Percentiles rank a stretch among this genome's conserved stretches.
Conservation (phyloP, 805 yeast genomes). For the Suhomyces sp. region DNA sequence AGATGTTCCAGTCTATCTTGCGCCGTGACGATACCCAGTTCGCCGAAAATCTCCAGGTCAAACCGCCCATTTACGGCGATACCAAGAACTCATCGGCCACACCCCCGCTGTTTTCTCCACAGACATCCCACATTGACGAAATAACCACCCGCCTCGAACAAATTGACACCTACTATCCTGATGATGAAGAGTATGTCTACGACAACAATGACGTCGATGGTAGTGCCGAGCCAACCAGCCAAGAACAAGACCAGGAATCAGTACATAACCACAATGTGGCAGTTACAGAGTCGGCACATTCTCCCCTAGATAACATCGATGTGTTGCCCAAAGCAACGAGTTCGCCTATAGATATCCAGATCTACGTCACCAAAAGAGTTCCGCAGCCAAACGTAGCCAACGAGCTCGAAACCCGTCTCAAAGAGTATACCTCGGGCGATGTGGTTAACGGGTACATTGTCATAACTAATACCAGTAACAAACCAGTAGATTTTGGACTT, state of each 20-base stretch:
- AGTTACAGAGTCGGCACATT: slow-evolving; percentile 33
- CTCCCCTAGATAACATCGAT: slow-evolving; percentile 52
- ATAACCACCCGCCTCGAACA: neutral
- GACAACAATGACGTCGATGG: slow-evolving; percentile 4
- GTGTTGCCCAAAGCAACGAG: slow-evolving; percentile 39
- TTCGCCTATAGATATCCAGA: slow-evolving; percentile 48
- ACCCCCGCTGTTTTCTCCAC: slow-evolving; percentile 22
- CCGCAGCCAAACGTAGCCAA: slow-evolving; percentile 41
- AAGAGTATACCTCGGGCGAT: slow-evolving; percentile 42
- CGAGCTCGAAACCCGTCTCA: slow-evolving; percentile 45
- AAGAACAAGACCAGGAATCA: neutral
- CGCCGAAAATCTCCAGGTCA: slow-evolving; percentile 27
- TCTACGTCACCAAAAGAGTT: slow-evolving; percentile 51
- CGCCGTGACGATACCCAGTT: slow-evolving; percentile 41
- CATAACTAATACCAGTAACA: slow-evolving; percentile 45
- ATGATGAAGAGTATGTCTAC: slow-evolving; percentile 4
- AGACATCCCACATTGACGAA: slow-evolving; percentile 3
- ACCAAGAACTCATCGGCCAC: slow-evolving; percentile 25
- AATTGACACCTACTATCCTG: neutral
- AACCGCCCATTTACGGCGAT: slow-evolving; percentile 40
- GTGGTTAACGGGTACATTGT: slow-evolving; percentile 44
- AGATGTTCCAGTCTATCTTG: slow-evolving; percentile 57
- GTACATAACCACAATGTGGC: slow-evolving; percentile 12
- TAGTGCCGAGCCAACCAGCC: neutral
- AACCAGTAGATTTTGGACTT: slow-evolving; percentile 42